A percentile compares a stretch with the other conserved stretches of the same genome.
Conservation (phyloP, 257 asterid genomes). For the Fraxinus pennsylvanica region DNA sequence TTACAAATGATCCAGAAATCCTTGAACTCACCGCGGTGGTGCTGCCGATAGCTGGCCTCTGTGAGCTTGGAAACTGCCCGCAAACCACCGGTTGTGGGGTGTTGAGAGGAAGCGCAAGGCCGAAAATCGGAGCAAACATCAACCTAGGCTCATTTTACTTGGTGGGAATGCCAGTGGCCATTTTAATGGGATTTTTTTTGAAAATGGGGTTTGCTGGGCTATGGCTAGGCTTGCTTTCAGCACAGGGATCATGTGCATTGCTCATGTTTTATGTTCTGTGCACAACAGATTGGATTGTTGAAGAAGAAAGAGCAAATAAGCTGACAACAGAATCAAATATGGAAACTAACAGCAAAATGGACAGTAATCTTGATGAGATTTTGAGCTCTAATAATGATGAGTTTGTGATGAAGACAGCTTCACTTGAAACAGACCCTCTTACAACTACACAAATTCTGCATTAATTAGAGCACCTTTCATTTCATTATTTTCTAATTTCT, state of each 20-base stretch:
- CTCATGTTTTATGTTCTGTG: constrained; percentile 63
- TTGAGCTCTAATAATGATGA: constrained; percentile 34
- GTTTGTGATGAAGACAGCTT: constrained; percentile 36
- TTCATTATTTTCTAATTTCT: not conserved
- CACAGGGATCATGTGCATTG: constrained; percentile 80
- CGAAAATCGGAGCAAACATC: constrained; percentile 74
- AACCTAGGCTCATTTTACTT: constrained; percentile 86
- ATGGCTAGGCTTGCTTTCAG: constrained; percentile 92
- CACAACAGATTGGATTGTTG: constrained; percentile 67
- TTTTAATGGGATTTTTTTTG: constrained; percentile 66
- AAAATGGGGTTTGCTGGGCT: constrained; percentile 80
- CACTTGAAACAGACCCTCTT: constrained; percentile 67
- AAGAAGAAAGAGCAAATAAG: constrained; percentile 68
- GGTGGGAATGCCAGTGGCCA: constrained; percentile 93
- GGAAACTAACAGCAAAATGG: not conserved
- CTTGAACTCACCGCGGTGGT: constrained; percentile 70
- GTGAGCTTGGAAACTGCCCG: constrained; percentile 96
- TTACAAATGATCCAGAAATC: constrained; percentile 66
- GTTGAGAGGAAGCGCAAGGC: constrained; percentile 83
- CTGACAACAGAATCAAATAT: constrained; percentile 36
- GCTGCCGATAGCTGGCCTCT: constrained; percentile 81
- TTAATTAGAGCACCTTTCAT: constrained; percentile 29
- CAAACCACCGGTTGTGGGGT: constrained; percentile 97
- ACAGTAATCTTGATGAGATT: constrained; percentile 41
- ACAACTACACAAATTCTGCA: constrained; percentile 39